Evolutionary conservation across 2,329 filamentous ascomycete species (phyloP), one percentile per base, ranked within the genome.

Genomic region (Escovopsis sp.): DNA sequence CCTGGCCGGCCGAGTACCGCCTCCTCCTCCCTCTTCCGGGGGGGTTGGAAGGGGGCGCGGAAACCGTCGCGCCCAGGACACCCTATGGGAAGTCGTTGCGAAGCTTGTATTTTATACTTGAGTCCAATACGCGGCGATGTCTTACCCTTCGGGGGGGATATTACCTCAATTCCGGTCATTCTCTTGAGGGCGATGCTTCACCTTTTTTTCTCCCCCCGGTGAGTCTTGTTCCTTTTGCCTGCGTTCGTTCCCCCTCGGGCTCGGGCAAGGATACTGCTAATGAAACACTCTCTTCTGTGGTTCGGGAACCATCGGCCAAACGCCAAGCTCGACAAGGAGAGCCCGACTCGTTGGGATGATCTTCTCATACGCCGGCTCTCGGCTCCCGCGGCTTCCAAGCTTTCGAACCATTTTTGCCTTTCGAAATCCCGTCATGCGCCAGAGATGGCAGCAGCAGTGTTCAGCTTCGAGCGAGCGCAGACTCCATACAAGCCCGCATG

Each of bases 91-190:
- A 84, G 84, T 78, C 80, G 72, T 82, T 87, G 84, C 83, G 84
- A 83, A 89, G 84, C 88, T 89, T 79, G 84, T 88, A 57, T 50
- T 51, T 61, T 39, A 34, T 59, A 78, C 84, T 87, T 85, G 72
- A 91, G 85, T 89, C 81, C 85, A 85, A 91, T 91, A 86, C 82
- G 84, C 83, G 75, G 84, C 84, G 77, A 88, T 41, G 44, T 42
- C 41, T 39, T 42, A 40, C 39, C 45, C 31, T 43, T 50, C 43
- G 39, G 50, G 48, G 47, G 48, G 55, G 61, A 37, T 43, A 58
- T 79, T 59, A 71, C 86, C 84, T 85, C 82, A 81, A 88, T 87
- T 87, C 83, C 80, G 82, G 86, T 88, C 79, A 87, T 76, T 85
- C 81, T 81, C 79, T 72, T 74, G 77, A 74, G 81, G 80, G 76